Base-by-base conservation (phyloP, 2,329 filamentous ascomycete species). In the Penicillium sp. region DNA sequence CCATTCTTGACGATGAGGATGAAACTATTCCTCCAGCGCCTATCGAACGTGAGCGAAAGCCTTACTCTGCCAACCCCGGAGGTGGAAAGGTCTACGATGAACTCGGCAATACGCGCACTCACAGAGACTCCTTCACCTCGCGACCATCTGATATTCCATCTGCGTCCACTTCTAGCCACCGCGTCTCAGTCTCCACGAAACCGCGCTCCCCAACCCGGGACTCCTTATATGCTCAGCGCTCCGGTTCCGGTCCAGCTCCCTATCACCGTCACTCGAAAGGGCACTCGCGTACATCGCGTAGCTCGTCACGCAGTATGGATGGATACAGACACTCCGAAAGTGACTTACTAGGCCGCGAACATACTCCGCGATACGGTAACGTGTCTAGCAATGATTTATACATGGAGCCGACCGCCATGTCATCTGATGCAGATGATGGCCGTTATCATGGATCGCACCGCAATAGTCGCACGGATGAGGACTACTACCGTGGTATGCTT, bases 11-110 rank as follows among this genome's bases (percentile, higher is more conserved):
- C 19, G 77, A 74, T 37, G 72, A 71, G 21, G 74, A 80, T n/a
- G 75, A 77, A 27, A 60, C 69, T 14, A 70, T 75, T 1, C 71
- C 79, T 0, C 68, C 77, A 0, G 76, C 81, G 1, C 83, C 84
- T 1, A 83, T 89, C 47, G 87, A 90, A 67, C 83, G 87, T 6
- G 84, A 89, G 65, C 78, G 87, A 37, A 85, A 89, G 59, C 87
- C 87, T 0, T 90, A 89, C 65, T 77, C 75, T 26, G 83, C 82
- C 1, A 81, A 83, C 25, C 84, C 85, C 16, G 85, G 85, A 10
- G 77, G 74, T 26, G 86, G 85, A 8, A 88, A 86, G 68, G 69
- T 78, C 3, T 83, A 86, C 58, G 78, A 81, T 16, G 78, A 79
- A n/a, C 13, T 62, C 3, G 54, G 46, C 7, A 49, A 57, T 11